Evolutionary conservation across 345 rosid genomes (phyloP).

Genomic region (Reutealis trisperma): DNA sequence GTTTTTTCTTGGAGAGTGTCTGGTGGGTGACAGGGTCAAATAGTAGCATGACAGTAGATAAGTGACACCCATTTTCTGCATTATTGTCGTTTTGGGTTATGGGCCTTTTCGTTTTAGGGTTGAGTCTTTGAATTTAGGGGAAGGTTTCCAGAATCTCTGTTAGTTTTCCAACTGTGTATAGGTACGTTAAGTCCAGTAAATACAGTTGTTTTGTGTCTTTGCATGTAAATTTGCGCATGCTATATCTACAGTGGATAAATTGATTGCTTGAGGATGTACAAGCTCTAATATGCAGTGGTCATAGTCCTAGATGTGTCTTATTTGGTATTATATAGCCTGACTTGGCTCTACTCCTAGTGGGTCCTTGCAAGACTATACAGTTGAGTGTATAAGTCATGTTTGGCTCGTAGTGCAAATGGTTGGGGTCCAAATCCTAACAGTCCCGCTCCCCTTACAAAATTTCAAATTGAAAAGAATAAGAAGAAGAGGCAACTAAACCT

Average conservation of each 20-base stretch:
- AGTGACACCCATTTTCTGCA: conserved; percentile 9
- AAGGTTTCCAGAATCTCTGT: conserved; percentile 13
- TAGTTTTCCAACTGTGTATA: conserved; percentile 12
- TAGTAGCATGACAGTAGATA: conserved; percentile 16
- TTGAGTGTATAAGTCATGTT: not conserved
- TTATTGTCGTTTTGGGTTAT: conserved; percentile 16
- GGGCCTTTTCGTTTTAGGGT: conserved; percentile 13
- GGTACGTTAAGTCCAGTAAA: not conserved
- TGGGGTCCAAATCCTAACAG: no score
- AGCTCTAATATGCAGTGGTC: not conserved
- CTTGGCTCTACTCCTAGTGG: conserved; percentile 19
- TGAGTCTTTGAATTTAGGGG: conserved; percentile 7
- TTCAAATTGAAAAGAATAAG: no score
- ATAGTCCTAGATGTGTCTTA: not conserved
- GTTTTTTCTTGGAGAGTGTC: conserved; percentile 28
- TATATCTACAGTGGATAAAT: conserved; percentile 16
- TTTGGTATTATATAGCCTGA: not conserved
- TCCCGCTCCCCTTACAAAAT: no score
- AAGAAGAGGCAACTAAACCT: not conserved
- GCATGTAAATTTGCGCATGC: conserved; percentile 23
- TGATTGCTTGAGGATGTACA: conserved; percentile 8
- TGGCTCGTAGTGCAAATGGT: no score
- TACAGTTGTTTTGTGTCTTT: conserved; percentile 15
- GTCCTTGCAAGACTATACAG: conserved; percentile 3
- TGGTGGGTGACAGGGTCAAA: conserved; percentile 20